These are phyloP conservation scores for Sisymbrium irio DNA, from an alignment of 345 rosid species.

Conservation along the genomic window DNA sequence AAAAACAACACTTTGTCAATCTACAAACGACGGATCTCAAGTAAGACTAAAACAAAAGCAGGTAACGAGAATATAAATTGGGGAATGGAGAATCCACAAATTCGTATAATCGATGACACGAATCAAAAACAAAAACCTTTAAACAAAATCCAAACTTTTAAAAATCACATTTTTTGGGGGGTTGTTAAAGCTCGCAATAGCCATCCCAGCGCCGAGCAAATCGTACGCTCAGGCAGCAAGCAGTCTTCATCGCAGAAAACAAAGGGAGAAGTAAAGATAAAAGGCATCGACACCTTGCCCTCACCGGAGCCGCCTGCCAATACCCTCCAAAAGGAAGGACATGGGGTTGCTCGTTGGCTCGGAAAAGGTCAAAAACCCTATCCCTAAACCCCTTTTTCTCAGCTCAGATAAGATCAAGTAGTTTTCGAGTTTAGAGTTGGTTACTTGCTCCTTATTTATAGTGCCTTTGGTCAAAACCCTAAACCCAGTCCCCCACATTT, in stretches of 20 bases:
- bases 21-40: not conserved
- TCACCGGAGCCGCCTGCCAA: slow-evolving; percentile 53
- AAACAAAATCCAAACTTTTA: not conserved
- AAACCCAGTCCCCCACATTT: not conserved
- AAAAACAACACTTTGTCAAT: not conserved
- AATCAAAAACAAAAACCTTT: not conserved
- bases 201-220: slow-evolving; percentile 56
- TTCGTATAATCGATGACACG: not conserved
- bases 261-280: not conserved
- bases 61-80: not conserved
- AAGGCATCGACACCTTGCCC: slow-evolving; percentile 15
- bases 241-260: slow-evolving; percentile 71
- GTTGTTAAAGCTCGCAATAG: slow-evolving; percentile 52
- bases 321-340: slow-evolving; percentile 5
- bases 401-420: slow-evolving; percentile 96
- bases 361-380: slow-evolving; percentile 10
- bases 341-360: slow-evolving; percentile 34
- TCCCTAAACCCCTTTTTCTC: slow-evolving; percentile 18
- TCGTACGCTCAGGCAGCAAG: slow-evolving; percentile 65
- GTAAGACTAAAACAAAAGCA: not conserved
- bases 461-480: not conserved
- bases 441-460: slow-evolving; percentile 17
- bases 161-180: not conserved
- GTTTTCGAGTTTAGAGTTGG: not conserved
- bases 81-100: not conserved